Conservation (phyloP, 345 rosid species). For the Gossypium longicalyx region DNA sequence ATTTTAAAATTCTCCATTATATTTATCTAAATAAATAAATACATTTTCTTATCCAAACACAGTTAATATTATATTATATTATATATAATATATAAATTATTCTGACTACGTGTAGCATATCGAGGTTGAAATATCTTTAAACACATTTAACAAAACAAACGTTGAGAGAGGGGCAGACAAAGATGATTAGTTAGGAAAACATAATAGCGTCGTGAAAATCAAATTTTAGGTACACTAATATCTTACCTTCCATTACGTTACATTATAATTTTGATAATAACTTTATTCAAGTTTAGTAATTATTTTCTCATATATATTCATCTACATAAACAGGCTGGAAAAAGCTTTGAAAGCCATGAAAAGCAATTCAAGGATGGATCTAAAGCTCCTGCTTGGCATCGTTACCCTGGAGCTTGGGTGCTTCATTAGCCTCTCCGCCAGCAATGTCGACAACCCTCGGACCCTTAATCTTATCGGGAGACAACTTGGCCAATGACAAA, state of each 20-base stretch:
- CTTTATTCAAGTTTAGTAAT: neutral
- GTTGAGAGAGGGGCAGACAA: too few species aligned
- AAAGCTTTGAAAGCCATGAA: neutral
- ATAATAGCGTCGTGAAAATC: neutral
- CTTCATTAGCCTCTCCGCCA: constrained; percentile 29
- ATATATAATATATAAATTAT: too few species aligned
- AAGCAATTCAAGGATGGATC: neutral
- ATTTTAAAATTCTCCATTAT: too few species aligned
- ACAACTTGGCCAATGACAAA: constrained; percentile 49
- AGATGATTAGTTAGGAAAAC: neutral
- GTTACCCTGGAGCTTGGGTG: constrained; percentile 28
- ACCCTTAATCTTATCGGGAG: constrained; percentile 58
- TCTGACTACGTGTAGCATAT: too few species aligned
- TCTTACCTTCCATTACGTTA: neutral
- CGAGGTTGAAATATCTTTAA: too few species aligned
- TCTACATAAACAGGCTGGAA: neutral
- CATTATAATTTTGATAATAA: too few species aligned
- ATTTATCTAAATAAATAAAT: too few species aligned
- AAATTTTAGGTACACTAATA: neutral
- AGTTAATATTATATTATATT: too few species aligned
- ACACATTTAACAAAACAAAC: too few species aligned
- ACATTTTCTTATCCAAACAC: too few species aligned
- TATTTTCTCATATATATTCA: neutral
- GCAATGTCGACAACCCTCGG: constrained; percentile 52
- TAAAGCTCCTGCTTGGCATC: constrained; percentile 48